Evolutionary conservation across 441 rosid species (phyloP).

Genomic region (Erodium texanum): DNA sequence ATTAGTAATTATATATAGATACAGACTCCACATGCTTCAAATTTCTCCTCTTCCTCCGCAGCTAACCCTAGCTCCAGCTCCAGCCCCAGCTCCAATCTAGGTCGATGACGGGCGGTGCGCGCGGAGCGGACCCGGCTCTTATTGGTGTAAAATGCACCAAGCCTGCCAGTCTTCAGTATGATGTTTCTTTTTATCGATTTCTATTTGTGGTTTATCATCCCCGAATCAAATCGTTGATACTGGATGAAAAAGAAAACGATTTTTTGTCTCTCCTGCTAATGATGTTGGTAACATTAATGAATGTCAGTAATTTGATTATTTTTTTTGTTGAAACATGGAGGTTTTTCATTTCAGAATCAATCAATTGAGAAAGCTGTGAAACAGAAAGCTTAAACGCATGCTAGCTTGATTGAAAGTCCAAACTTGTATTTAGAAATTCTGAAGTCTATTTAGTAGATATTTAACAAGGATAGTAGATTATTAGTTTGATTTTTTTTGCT

Average conservation of each 20-base stretch:
- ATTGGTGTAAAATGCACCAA: conserved; percentile 66
- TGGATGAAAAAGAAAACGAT: no score
- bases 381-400: not conserved
- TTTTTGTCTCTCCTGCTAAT: no score
- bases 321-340: no score
- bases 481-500: not conserved
- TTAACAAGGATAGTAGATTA: not conserved
- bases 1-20: no score
- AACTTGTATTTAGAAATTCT: not conserved
- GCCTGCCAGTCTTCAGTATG: conserved; percentile 82
- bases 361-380: not conserved
- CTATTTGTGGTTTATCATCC: no score
- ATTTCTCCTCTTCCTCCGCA: not conserved
- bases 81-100: not conserved
- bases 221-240: no score
- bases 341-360: not conserved
- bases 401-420: not conserved
- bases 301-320: no score
- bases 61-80: not conserved
- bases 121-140: conserved; percentile 35
- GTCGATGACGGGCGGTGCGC: conserved; percentile 61
- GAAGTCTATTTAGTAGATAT: not conserved
- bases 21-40: not conserved
- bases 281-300: no score
- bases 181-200: not conserved